Evolutionary conservation across 805 yeast species (phyloP).

Genomic region (Hanseniaspora nectarophila): DNA sequence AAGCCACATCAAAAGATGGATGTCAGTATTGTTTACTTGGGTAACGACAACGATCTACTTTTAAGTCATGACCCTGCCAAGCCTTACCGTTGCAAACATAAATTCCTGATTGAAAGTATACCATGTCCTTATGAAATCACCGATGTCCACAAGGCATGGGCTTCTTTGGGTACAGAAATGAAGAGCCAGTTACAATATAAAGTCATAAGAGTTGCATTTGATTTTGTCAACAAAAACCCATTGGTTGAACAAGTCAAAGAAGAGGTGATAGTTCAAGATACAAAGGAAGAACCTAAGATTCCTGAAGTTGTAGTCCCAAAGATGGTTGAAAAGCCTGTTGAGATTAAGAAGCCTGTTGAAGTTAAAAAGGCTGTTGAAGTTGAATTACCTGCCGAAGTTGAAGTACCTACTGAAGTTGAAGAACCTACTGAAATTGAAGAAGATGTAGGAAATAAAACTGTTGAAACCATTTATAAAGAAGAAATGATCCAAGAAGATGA

Average conservation of each 20-base stretch:
- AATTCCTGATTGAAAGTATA: slow-evolving; percentile 77
- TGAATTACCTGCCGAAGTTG: no score
- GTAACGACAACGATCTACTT: slow-evolving; percentile 47
- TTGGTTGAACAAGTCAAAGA: background rate
- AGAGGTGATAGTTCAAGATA: background rate
- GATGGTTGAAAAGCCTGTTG: background rate
- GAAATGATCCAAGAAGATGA: slow-evolving; percentile 6
- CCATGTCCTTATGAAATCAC: slow-evolving; percentile 55
- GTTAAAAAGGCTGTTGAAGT: background rate
- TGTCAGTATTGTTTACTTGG: slow-evolving; percentile 77
- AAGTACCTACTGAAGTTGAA: slow-evolving; percentile 12
- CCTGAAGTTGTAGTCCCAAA: background rate
- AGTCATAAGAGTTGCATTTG: slow-evolving; percentile 54
- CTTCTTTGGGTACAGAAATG: slow-evolving; percentile 50
- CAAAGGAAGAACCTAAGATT: background rate
- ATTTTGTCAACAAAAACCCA: slow-evolving; percentile 1
- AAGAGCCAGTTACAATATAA: slow-evolving; percentile 46
- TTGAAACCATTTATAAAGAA: slow-evolving; percentile 6
- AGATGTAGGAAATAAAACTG: slow-evolving; percentile 4
- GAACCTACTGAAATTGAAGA: slow-evolving; percentile 10
- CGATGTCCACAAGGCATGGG: slow-evolving; percentile 64
- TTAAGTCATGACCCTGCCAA: slow-evolving; percentile 34
- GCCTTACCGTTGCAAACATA: slow-evolving; percentile 71
- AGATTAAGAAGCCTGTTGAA: slow-evolving; percentile 13
- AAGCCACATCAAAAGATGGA: slow-evolving; percentile 61